Evolutionary conservation across 176 grass and related monocot genomes (phyloP), one percentile per base, ranked within the genome.

Genomic region (Aegilops umbellulata): DNA sequence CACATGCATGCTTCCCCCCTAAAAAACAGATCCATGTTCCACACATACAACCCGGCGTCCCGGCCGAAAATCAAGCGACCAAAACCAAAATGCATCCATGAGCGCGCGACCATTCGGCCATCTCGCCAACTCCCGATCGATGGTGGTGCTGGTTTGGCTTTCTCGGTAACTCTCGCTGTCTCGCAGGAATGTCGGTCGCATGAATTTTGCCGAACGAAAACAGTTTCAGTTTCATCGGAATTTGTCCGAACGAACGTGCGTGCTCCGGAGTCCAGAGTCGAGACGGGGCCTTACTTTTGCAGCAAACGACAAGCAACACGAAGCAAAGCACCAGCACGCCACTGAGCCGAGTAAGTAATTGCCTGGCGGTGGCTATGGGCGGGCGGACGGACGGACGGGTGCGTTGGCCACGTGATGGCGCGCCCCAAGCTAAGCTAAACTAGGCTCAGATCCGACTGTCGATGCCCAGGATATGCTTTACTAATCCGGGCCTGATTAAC

Each of bases 401-500:
- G 85, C 85, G 85, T 75, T 91, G 85, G 67, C 89, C 89, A 91
- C 89, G 89, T 91, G 89, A 87, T 23, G 41, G 8, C 29, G 22
- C 35, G 74, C 6, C 80, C 58, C 67, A 32, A 38, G 53, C 53
- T 22, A 57, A 67, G 60, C 69, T 25, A 42, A 41, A 62, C 36
- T 65, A 53, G 58, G 22, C 22, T 80, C 85, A 76, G 89, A 87
- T 91, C 85, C 53, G 76, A 80, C 60, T 51, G 69, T 44, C 42
- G 42, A 44, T 1, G 51, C 51, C 7, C 3, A 70, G 35, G 35
- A 63, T 84, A 67, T 74, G 3, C 19, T 38, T 63, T 83, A 82
- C 61, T 78, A 86, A 78, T 72, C 84, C 6, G 32, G 42, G 76
- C 29, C 4, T 53, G 16, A 29, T 58, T 78, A 42, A 72, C 14